Evolutionary conservation across 495 filamentous ascomycete species (phyloP).

Genomic region (Aspergillus olivimuriae): DNA sequence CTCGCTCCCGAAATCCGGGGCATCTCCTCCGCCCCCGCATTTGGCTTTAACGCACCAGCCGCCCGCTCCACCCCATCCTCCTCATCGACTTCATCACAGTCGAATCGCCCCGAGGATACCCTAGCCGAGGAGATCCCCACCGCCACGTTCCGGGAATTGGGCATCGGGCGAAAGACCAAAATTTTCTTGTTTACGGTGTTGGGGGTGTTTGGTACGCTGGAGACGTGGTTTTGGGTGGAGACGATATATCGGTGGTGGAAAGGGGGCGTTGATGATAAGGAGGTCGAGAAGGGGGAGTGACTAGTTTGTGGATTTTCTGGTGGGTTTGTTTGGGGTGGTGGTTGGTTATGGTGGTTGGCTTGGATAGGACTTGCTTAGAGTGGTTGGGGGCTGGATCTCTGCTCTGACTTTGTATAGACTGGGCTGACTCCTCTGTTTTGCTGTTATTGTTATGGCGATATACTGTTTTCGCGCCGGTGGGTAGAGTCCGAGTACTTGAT

Average conservation of each 20-base stretch:
- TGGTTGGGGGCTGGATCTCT: too few relatives aligned
- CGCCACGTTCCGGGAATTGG: constrained; percentile 11
- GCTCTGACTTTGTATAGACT: too few relatives aligned
- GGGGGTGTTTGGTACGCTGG: constrained; percentile 36
- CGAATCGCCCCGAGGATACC: neutral
- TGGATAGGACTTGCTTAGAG: too few relatives aligned
- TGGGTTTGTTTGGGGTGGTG: too few relatives aligned
- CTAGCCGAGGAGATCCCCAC: neutral
- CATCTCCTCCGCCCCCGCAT: too few relatives aligned
- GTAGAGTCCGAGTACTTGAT: too few relatives aligned
- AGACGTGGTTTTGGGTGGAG: constrained; percentile 67
- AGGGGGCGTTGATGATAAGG: constrained; percentile 1
- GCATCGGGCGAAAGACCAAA: constrained; percentile 17
- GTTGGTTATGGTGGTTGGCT: too few relatives aligned
- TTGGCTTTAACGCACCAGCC: neutral
- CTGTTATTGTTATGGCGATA: too few relatives aligned
- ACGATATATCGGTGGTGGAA: constrained; percentile 51
- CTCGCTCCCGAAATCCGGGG: too few relatives aligned
- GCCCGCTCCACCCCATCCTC: neutral
- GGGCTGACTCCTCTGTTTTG: too few relatives aligned
- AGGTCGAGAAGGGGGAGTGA: neutral
- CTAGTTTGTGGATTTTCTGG: too few relatives aligned
- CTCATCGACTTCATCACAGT: neutral
- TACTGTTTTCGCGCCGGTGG: too few relatives aligned
- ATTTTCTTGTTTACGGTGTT: constrained; percentile 12